phyloP scores from a whole-genome alignment of 2,329 filamentous ascomycete genomes.

The Cytospora piceae region DNA sequence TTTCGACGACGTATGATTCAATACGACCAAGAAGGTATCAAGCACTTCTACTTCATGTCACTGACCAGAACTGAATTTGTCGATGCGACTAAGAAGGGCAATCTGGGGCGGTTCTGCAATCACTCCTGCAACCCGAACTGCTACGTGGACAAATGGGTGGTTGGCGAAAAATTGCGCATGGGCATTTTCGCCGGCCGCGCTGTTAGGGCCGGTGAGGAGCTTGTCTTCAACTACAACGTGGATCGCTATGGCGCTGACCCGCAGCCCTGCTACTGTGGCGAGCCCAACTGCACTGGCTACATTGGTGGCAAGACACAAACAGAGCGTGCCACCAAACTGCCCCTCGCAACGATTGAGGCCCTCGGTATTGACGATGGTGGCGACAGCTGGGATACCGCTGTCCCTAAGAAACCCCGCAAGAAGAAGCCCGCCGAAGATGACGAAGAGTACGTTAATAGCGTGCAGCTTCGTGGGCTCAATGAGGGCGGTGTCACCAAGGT shows the following conservation, averaged over 20 bases:
- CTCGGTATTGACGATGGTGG: conserved; percentile 90
- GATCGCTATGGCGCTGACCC: conserved; percentile 97
- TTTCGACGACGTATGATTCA: conserved; percentile 90
- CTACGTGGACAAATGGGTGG: conserved; percentile 99
- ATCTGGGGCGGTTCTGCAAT: conserved; percentile 96
- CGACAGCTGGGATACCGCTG: conserved; percentile 88
- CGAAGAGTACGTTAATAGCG: conserved; percentile 91
- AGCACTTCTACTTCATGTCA: conserved; percentile 99
- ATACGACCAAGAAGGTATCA: conserved; percentile 95
- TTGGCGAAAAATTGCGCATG: conserved; percentile 96
- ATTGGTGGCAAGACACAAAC: conserved; percentile 98
- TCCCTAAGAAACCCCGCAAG: conserved; percentile 88
- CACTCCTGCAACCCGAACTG: conserved; percentile 99
- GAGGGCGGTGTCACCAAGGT: conserved; percentile 88
- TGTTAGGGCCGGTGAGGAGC: conserved; percentile 86
- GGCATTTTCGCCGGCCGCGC: conserved; percentile 91
- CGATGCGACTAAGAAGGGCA: conserved; percentile 95
- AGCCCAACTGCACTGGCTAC: conserved; percentile 92
- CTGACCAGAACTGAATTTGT: conserved; percentile 95
- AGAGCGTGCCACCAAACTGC: conserved; percentile 89
- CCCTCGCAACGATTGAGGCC: conserved; percentile 87
- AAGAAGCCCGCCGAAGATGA: conserved; percentile 92
- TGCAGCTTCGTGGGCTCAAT: conserved; percentile 77
- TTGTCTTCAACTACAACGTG: conserved; percentile 99
- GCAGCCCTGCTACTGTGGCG: conserved; percentile 94